phyloP scores from a whole-genome alignment of 495 filamentous ascomycete species.

The Penicillium coffeae region DNA sequence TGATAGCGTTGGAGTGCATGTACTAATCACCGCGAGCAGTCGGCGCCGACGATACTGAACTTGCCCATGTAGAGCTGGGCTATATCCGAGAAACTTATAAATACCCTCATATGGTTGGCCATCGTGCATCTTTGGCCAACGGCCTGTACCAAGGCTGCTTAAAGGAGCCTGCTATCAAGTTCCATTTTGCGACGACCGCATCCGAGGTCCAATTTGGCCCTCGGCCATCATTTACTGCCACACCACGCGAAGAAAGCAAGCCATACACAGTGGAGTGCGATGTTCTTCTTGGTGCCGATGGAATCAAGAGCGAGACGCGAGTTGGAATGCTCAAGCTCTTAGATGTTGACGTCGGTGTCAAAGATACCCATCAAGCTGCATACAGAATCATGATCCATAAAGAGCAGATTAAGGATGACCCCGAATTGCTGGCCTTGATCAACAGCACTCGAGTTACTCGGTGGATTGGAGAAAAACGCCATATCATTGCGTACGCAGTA shows the following conservation, averaged over 20 bases:
- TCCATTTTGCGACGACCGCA: slow-evolving; percentile 60
- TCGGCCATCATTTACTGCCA: slow-evolving; percentile 51
- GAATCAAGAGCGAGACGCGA: slow-evolving; percentile 66
- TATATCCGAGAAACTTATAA: slow-evolving; percentile 66
- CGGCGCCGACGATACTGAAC: slow-evolving; percentile 62
- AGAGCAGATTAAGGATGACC: slow-evolving; percentile 61
- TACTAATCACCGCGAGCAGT: slow-evolving; percentile 33
- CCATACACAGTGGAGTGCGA: slow-evolving; percentile 59
- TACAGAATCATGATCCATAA: slow-evolving; percentile 79
- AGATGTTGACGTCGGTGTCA: slow-evolving; percentile 52
- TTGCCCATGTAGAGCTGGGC: slow-evolving; percentile 63
- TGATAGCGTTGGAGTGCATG: not conserved
- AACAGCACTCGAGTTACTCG: slow-evolving; percentile 64
- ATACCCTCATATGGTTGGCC: slow-evolving; percentile 76
- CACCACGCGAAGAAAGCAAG: slow-evolving; percentile 49
- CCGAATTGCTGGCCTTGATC: slow-evolving; percentile 64
- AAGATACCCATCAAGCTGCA: slow-evolving; percentile 74
- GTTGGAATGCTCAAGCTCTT: slow-evolving; percentile 56
- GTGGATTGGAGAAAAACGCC: slow-evolving; percentile 73
- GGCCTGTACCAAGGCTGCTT: slow-evolving; percentile 64
- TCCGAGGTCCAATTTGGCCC: slow-evolving; percentile 52
- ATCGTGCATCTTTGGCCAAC: slow-evolving; percentile 67
- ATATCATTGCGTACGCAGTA: slow-evolving; percentile 83
- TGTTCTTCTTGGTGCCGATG: slow-evolving; percentile 67
- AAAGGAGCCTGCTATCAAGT: slow-evolving; percentile 59